Conservation (phyloP, 2,329 filamentous ascomycete species). For the Trichoderma polysporum region DNA sequence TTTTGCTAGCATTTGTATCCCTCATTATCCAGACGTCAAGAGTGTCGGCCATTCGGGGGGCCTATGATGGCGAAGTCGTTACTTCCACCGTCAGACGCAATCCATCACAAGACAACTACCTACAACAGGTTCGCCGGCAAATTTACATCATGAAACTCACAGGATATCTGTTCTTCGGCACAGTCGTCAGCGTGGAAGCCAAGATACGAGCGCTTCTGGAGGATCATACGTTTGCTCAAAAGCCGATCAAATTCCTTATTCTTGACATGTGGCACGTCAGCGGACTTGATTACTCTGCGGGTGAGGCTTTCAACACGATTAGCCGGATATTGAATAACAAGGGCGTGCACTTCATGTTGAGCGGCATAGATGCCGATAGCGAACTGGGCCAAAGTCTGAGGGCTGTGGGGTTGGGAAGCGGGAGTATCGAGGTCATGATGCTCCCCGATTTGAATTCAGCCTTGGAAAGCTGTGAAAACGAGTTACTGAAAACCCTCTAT, state of each 20-base stretch:
- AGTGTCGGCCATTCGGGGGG: constrained; percentile 83
- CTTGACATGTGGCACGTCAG: constrained; percentile 87
- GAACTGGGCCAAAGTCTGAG: constrained; percentile 76
- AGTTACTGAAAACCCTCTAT: constrained; percentile 80
- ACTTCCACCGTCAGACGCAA: constrained; percentile 91
- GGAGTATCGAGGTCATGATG: constrained; percentile 71
- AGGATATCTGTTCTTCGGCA: constrained; percentile 97
- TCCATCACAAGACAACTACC: constrained; percentile 81
- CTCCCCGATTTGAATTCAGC: constrained; percentile 91
- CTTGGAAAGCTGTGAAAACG: constrained; percentile 91
- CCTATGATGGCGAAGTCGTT: constrained; percentile 86
- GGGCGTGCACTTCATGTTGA: constrained; percentile 77
- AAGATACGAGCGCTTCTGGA: constrained; percentile 80
- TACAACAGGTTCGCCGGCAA: constrained; percentile 81
- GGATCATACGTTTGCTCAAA: constrained; percentile 72
- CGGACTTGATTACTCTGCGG: constrained; percentile 92
- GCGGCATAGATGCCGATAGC: constrained; percentile 73
- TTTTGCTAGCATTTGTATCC: constrained; percentile 85
- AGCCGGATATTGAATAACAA: constrained; percentile 78
- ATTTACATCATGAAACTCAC: constrained; percentile 89
- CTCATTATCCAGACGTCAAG: constrained; percentile 89
- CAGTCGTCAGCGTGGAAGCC: constrained; percentile 91
- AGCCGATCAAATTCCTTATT: constrained; percentile 85
- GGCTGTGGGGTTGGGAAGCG: constrained; percentile 77
- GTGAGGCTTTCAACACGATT: constrained; percentile 91